Conservation (phyloP, 495 filamentous ascomycete species). For the Podospora fimiseda region DNA sequence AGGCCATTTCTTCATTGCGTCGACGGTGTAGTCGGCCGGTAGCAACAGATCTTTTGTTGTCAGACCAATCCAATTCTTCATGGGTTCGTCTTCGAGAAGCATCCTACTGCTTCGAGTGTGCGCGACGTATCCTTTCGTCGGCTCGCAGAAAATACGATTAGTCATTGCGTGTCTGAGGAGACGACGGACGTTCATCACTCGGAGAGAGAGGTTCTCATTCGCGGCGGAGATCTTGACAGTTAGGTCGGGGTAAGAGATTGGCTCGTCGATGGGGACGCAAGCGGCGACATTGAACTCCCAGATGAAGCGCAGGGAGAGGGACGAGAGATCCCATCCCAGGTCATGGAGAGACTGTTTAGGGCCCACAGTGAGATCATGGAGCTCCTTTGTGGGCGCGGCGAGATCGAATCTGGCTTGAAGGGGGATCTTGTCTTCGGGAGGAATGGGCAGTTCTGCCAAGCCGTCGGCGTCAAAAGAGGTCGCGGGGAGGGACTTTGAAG, state of each 20-base stretch:
- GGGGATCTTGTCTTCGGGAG: constrained; percentile 12
- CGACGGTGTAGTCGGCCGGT: constrained; percentile 17
- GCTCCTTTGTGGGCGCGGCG: constrained; percentile 19
- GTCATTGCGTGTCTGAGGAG: constrained; percentile 45
- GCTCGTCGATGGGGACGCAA: constrained; percentile 30
- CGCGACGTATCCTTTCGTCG: constrained; percentile 27
- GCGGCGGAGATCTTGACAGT: constrained; percentile 19
- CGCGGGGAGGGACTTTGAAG: constrained; percentile 19
- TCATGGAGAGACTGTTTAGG: constrained; percentile 20
- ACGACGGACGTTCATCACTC: constrained; percentile 24
- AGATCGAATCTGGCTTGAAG: constrained; percentile 18
- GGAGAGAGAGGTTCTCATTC: constrained; percentile 19
- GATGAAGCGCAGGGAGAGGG: constrained; percentile 18
- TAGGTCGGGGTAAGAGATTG: constrained; percentile 33
- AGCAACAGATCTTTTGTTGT: constrained; percentile 35
- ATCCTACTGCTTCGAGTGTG: constrained; percentile 31
- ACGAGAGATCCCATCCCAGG: constrained; percentile 17
- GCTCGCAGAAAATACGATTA: constrained; percentile 45
- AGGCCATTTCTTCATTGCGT: constrained; percentile 27
- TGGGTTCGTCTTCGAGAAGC: constrained; percentile 25
- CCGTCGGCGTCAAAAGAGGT: constrained; percentile 21
- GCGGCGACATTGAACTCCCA: constrained; percentile 26
- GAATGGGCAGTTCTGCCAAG: constrained; percentile 21
- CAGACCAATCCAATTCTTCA: constrained; percentile 35
- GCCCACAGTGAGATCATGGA: constrained; percentile 19